Percentiles rank a stretch among this genome's conserved stretches.
These are phyloP conservation scores for Lathyrus oleraceus DNA, from an alignment of 306 rosid species.

Conservation along the genomic window DNA sequence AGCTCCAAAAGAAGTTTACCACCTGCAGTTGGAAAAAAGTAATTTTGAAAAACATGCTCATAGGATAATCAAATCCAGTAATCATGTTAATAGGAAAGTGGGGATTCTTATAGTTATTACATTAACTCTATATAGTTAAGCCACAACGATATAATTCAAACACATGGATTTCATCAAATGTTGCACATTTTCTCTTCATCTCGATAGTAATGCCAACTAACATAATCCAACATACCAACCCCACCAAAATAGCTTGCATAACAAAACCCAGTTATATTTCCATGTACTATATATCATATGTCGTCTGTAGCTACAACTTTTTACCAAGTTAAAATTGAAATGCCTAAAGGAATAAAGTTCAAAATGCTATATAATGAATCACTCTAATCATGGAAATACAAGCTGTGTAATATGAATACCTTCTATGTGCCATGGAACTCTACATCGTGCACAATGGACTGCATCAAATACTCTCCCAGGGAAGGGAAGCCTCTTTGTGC, in stretches of 20 bases:
- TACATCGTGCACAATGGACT: conserved; percentile 96
- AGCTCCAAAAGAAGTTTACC: conserved; percentile 98
- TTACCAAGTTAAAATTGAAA: conserved; percentile 24
- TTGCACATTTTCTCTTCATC: not conserved
- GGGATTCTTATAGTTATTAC: conserved; percentile 7
- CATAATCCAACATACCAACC: conserved; percentile 17
- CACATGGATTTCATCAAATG: conserved; percentile 6
- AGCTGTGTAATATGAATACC: conserved; percentile 46
- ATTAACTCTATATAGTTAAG: not conserved
- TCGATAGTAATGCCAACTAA: not conserved
- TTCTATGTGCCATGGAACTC: conserved; percentile 99
- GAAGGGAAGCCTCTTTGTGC: conserved; percentile 92
- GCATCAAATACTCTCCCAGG: conserved; percentile 87
- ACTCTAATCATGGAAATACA: conserved; percentile 25
- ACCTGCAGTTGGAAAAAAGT: conserved; percentile 56
- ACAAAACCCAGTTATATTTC: conserved; percentile 10
- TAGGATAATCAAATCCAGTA: conserved; percentile 22
- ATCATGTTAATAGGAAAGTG: not conserved
- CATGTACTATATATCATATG: not conserved
- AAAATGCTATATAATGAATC: conserved; percentile 15
- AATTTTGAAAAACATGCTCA: not conserved
- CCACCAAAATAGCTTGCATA: conserved; percentile 26
- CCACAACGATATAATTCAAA: not conserved
- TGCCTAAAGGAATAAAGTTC: conserved; percentile 5
- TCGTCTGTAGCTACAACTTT: not conserved